A percentile compares a stretch with the other conserved stretches of the same genome.
Conservation (phyloP, 305 asterid species). For the Petunia hybrid region DNA sequence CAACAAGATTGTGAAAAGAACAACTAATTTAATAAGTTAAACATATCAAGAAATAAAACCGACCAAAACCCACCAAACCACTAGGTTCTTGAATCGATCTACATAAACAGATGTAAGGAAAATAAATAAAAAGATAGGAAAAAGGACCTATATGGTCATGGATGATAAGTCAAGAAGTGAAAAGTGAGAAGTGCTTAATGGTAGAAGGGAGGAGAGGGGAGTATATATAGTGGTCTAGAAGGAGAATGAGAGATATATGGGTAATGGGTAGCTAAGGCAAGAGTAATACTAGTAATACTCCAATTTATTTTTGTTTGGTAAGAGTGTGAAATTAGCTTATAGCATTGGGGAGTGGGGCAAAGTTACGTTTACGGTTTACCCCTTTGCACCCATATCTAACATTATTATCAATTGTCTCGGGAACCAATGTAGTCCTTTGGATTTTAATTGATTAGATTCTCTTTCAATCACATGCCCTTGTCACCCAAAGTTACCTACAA, state of each 20-base stretch:
- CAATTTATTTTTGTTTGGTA: conserved; percentile 28
- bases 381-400: conserved; percentile 28
- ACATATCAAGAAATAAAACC: background rate
- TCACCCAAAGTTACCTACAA: conserved; percentile 45
- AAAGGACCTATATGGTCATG: background rate
- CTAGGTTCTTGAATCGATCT: background rate
- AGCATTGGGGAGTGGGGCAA: conserved; percentile 6
- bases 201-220: conserved; percentile 15
- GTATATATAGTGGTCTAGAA: conserved; percentile 38
- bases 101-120: background rate
- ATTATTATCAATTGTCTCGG: conserved; percentile 45
- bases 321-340: background rate
- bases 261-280: conserved; percentile 30
- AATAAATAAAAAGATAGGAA: background rate
- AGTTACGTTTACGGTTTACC: background rate
- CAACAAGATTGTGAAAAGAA: no score
- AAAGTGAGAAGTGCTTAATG: background rate
- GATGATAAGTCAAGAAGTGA: background rate
- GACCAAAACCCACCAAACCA: background rate
- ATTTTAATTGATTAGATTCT: conserved; percentile 68
- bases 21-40: background rate
- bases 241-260: conserved; percentile 3
- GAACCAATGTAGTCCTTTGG: conserved; percentile 48
- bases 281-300: background rate
- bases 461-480: conserved; percentile 73